These are phyloP conservation scores for Pythium aphanidermatum DNA, from an alignment of 352 stramenopile genomes.

Conservation along the genomic window DNA sequence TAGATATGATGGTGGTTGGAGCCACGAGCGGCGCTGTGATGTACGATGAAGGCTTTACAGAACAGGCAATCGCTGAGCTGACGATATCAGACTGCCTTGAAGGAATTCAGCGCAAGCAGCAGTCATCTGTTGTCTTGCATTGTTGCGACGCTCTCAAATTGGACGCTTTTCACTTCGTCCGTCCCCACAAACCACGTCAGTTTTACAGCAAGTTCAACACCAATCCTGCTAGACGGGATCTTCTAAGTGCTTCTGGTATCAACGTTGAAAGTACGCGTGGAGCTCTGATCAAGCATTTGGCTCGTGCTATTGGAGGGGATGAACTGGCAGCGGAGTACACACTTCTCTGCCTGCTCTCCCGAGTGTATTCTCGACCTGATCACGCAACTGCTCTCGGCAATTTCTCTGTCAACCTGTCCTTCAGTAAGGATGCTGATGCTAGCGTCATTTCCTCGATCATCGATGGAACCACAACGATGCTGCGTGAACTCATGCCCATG, in stretches of 20 bases:
- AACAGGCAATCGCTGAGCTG: slow-evolving; percentile 41
- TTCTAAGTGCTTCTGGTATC: slow-evolving; percentile 29
- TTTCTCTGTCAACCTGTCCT: slow-evolving; percentile 59
- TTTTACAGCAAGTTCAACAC: slow-evolving; percentile 31
- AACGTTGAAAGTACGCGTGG: slow-evolving; percentile 25
- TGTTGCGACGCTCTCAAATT: slow-evolving; percentile 36
- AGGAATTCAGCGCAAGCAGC: slow-evolving; percentile 41
- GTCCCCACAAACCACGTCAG: slow-evolving; percentile 31
- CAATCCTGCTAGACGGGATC: slow-evolving; percentile 26
- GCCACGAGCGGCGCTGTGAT: slow-evolving; percentile 10
- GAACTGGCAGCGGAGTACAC: slow-evolving; percentile 60
- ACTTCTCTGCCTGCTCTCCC: slow-evolving; percentile 59
- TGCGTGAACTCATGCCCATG: slow-evolving; percentile 52
- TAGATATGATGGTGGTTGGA: slow-evolving; percentile 54
- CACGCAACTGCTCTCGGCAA: slow-evolving; percentile 60
- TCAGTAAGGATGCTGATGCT: slow-evolving; percentile 9
- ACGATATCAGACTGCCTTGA: slow-evolving; percentile 61
- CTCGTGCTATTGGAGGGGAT: slow-evolving; percentile 34
- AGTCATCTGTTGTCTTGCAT: slow-evolving; percentile 53
- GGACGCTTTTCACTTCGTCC: slow-evolving; percentile 25
- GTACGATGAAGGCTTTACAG: slow-evolving; percentile 18
- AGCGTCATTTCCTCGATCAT: slow-evolving; percentile 15
- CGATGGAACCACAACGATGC: slow-evolving; percentile 17
- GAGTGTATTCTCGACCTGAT: slow-evolving; percentile 64
- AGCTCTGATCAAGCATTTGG: slow-evolving; percentile 37